Percentiles rank a stretch among this genome's conserved stretches.
Evolutionary conservation across 495 filamentous ascomycete species (phyloP).

Genomic region (Penicillium coffeae): DNA sequence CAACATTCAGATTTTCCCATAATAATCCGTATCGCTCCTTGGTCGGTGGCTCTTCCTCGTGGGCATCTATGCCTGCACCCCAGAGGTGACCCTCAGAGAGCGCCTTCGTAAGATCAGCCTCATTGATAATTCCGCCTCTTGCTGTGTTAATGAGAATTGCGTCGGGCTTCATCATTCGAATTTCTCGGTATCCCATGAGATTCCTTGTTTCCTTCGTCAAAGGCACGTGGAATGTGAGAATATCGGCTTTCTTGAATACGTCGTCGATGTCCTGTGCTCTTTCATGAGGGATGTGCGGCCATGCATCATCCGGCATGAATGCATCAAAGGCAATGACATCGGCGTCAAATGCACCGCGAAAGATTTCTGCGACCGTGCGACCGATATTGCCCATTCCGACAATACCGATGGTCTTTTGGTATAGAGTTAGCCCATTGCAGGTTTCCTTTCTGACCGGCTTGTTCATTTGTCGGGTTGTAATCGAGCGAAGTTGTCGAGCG

Average conservation of each 20-base stretch:
- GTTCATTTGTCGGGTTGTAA: constrained; percentile 27
- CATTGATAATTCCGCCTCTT: constrained; percentile 56
- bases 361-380: constrained; percentile 30
- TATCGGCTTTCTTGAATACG: constrained; percentile 25
- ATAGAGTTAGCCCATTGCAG: constrained; percentile 28
- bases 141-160: constrained; percentile 55
- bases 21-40: constrained; percentile 20
- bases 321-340: constrained; percentile 31
- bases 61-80: constrained; percentile 41
- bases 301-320: constrained; percentile 24
- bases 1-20: constrained; percentile 30
- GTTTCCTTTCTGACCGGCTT: constrained; percentile 29
- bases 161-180: constrained; percentile 45
- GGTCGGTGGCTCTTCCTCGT: constrained; percentile 29
- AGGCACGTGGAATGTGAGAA: constrained; percentile 34
- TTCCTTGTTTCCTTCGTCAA: constrained; percentile 38
- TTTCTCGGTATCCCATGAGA: constrained; percentile 44
- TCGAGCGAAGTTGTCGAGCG: constrained; percentile 29
- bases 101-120: constrained; percentile 45
- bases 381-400: constrained; percentile 42
- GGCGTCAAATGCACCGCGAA: constrained; percentile 30
- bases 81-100: constrained; percentile 45
- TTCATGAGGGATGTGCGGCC: constrained; percentile 26
- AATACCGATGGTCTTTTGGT: constrained; percentile 31
- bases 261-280: constrained; percentile 26